Conservation (phyloP, 345 rosid species). For the Alliaria petiolata region DNA sequence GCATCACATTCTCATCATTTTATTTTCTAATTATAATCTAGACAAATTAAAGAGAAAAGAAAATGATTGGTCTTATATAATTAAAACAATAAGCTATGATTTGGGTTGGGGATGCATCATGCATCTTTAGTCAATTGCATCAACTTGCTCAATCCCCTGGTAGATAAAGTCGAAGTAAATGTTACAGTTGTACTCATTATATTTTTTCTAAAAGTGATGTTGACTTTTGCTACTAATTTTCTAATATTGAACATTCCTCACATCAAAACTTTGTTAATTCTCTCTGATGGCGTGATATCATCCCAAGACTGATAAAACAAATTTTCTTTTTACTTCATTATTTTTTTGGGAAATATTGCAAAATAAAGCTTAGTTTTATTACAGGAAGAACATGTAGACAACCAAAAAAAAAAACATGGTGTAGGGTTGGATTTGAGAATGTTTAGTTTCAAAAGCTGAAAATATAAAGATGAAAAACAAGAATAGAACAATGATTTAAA, state of each 20-base stretch:
- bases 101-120: conserved; percentile 6
- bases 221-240: conserved; percentile 24
- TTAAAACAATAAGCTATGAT: not conserved
- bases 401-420: not conserved
- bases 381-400: not conserved
- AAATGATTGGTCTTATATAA: not conserved
- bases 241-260: conserved; percentile 25
- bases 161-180: conserved; percentile 31
- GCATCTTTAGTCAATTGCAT: conserved; percentile 20
- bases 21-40: conserved; percentile 13
- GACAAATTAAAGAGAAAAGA: not conserved
- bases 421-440: not conserved
- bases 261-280: no score
- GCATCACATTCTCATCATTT: conserved; percentile 25
- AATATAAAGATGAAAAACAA: not conserved
- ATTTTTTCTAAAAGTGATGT: conserved; percentile 3
- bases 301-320: not conserved
- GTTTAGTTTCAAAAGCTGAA: not conserved
- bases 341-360: no score
- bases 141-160: conserved; percentile 18
- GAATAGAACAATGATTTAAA: not conserved
- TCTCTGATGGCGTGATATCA: conserved; percentile 4
- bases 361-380: no score
- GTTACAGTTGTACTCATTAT: conserved; percentile 26
- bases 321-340: not conserved